Evolutionary conservation across 331 rosid species (phyloP).

Genomic region (Malus hybrid): DNA sequence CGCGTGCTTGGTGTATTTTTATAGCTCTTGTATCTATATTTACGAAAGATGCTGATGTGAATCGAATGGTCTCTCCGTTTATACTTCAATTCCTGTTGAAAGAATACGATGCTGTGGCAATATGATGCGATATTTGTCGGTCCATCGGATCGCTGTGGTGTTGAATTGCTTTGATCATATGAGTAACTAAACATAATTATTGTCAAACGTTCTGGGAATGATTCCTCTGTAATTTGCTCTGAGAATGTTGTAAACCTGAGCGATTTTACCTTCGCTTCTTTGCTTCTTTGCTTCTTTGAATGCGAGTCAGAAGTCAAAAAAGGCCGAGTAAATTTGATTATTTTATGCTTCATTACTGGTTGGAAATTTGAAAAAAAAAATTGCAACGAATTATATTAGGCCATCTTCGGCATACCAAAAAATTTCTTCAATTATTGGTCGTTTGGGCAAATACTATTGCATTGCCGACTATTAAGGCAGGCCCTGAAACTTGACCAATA

Average conservation of each 20-base stretch:
- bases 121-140: background rate
- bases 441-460: background rate
- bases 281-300: too few species aligned
- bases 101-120: background rate
- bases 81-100: background rate
- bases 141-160: background rate
- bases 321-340: background rate
- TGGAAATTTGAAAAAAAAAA: background rate
- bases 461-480: too few species aligned
- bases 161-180: too few species aligned
- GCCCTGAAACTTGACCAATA: too few species aligned
- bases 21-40: slow-evolving; percentile 21
- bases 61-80: background rate
- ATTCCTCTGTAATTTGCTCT: too few species aligned
- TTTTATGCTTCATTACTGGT: background rate
- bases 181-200: too few species aligned
- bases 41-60: background rate
- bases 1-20: slow-evolving; percentile 39
- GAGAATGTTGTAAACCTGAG: too few species aligned
- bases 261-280: too few species aligned
- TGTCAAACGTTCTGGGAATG: too few species aligned
- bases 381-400: too few species aligned
- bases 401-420: too few species aligned
- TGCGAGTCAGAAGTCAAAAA: too few species aligned
- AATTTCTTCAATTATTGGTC: background rate